Evolutionary conservation across 129 eudicot genomes (phyloP).

Genomic region (Solidago caesia): DNA sequence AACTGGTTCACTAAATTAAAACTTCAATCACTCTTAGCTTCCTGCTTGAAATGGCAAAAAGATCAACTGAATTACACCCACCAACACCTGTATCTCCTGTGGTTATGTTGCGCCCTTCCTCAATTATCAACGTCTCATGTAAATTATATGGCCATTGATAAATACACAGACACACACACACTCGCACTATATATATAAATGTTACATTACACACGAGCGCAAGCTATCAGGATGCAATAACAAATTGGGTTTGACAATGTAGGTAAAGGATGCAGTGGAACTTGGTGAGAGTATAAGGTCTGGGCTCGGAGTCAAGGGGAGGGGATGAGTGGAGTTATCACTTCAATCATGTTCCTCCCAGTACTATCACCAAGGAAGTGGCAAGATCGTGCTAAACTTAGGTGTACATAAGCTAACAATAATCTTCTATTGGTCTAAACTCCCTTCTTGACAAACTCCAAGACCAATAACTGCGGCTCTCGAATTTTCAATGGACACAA

Average conservation of each 20-base stretch:
- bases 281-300: conserved; percentile 35
- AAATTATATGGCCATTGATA: not conserved
- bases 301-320: conserved; percentile 38
- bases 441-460: conserved; percentile 4
- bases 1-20: too few species aligned
- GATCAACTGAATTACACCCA: not conserved
- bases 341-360: conserved; percentile 7
- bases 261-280: conserved; percentile 37
- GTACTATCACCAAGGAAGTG: not conserved
- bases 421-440: conserved; percentile 23
- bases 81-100: not conserved
- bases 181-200: not conserved
- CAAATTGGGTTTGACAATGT: conserved; percentile 16
- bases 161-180: not conserved
- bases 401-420: conserved; percentile 19
- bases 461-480: conserved; percentile 10
- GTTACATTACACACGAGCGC: conserved; percentile 2
- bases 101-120: not conserved
- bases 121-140: not conserved
- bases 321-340: conserved; percentile 26
- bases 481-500: conserved; percentile 1
- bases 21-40: too few species aligned
- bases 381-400: conserved; percentile 26
- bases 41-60: too few species aligned
- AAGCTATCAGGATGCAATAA: conserved; percentile 8